Conservation (phyloP, 2,329 filamentous ascomycete species). For the Bipolaris oryzae region DNA sequence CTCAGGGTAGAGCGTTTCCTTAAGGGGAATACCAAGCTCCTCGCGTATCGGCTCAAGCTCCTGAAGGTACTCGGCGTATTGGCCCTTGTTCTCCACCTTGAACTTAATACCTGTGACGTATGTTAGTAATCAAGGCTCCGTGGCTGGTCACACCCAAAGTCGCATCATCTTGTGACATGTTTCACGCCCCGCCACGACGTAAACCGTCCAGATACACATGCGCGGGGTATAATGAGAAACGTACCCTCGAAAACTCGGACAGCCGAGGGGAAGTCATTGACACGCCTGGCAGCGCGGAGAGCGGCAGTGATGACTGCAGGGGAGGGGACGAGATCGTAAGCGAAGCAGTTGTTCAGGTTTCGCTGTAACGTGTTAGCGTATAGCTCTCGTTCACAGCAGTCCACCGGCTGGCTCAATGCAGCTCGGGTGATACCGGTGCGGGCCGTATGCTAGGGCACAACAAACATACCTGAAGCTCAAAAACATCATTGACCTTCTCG, state of each 20-base stretch:
- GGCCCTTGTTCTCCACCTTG: conserved; percentile 97
- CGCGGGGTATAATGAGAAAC: conserved; percentile 34
- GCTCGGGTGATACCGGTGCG: conserved; percentile 24
- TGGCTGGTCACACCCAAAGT: conserved; percentile 11
- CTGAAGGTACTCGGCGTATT: conserved; percentile 95
- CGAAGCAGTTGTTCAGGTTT: conserved; percentile 99
- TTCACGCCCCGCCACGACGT: neutral
- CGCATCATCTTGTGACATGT: neutral
- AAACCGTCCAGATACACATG: neutral
- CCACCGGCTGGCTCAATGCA: conserved; percentile 11
- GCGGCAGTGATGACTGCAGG: conserved; percentile 89
- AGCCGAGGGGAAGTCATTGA: conserved; percentile 98
- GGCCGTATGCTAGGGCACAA: conserved; percentile 6
- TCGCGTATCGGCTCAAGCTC: conserved; percentile 91
- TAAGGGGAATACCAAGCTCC: conserved; percentile 88
- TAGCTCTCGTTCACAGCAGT: conserved; percentile 1
- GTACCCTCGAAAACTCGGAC: conserved; percentile 98
- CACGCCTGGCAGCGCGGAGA: conserved; percentile 89
- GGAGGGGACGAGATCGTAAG: conserved; percentile 98
- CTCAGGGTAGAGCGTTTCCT: conserved; percentile 88
- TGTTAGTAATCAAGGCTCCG: conserved; percentile 32
- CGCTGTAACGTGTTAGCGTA: conserved; percentile 59
- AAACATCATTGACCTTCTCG: conserved; percentile 95
- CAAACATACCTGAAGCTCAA: conserved; percentile 91
- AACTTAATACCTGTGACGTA: conserved; percentile 81